Evolutionary conservation across 345 rosid genomes (phyloP).

Genomic region (Rhizophora mangle): DNA sequence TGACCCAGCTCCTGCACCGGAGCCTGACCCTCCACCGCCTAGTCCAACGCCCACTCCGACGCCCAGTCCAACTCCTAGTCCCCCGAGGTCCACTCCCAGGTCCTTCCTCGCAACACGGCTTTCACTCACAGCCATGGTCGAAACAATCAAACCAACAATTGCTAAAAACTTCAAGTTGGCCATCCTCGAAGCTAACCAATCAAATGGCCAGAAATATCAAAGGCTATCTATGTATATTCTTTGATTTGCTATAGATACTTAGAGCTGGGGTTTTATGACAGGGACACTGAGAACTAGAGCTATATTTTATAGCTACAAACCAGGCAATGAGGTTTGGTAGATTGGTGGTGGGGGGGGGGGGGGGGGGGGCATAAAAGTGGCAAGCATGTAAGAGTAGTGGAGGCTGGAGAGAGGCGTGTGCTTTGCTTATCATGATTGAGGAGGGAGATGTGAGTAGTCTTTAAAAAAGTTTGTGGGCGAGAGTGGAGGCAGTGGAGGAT

Average conservation of each 20-base stretch:
- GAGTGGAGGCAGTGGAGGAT: background rate
- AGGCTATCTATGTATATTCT: background rate
- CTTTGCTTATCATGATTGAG: conserved; percentile 7
- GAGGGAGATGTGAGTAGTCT: conserved; percentile 4
- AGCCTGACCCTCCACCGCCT: conserved; percentile 46
- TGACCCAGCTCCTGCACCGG: conserved; percentile 60
- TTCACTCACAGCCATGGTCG: conserved; percentile 34
- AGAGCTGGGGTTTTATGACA: too few species aligned
- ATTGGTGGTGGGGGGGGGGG: conserved; percentile 4
- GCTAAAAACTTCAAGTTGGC: conserved; percentile 26
- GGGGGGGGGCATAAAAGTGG: conserved; percentile 7
- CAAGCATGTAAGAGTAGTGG: conserved; percentile 25
- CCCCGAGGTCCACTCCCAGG: conserved; percentile 74
- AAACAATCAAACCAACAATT: conserved; percentile 31
- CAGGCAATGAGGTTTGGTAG: background rate
- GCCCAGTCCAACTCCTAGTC: conserved; percentile 69
- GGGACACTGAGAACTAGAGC: too few species aligned
- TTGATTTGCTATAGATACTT: too few species aligned
- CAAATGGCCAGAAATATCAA: background rate
- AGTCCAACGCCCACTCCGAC: conserved; percentile 61
- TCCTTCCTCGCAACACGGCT: conserved; percentile 69
- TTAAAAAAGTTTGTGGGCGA: conserved; percentile 12
- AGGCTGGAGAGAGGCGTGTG: conserved; percentile 17
- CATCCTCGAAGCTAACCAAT: conserved; percentile 13
- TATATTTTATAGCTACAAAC: conserved; percentile 17